Conservation (phyloP, 2,329 filamentous ascomycete species). For the Fusarium sterilihyphosum region DNA sequence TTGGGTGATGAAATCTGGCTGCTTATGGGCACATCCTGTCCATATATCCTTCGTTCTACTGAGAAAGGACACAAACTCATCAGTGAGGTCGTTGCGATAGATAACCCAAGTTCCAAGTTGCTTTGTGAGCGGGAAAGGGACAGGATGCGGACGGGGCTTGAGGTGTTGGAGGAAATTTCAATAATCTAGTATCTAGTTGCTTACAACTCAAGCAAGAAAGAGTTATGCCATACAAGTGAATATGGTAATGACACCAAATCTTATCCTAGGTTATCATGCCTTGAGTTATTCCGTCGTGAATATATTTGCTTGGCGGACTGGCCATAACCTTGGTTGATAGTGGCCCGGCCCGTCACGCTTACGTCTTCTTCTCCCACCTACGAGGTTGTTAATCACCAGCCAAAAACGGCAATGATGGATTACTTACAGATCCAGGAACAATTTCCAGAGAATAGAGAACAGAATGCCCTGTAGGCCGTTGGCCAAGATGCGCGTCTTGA, state of each 20-base stretch:
- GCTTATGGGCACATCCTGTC: background rate
- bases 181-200: background rate
- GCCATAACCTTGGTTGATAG: too few species aligned
- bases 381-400: accelerated
- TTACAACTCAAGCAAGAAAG: background rate
- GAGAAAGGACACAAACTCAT: background rate
- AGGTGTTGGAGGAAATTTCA: background rate
- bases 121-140: background rate
- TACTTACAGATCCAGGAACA: slow-evolving; percentile 59
- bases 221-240: background rate
- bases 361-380: slow-evolving; percentile 17
- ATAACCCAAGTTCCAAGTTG: background rate
- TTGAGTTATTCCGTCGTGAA: background rate
- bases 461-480: slow-evolving; percentile 59
- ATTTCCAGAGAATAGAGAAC: slow-evolving; percentile 60
- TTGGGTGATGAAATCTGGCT: background rate
- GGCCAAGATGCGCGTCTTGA: slow-evolving; percentile 59
- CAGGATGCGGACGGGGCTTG: background rate
- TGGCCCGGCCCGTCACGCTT: background rate
- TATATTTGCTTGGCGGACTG: background rate
- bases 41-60: background rate
- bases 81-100: background rate
- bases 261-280: too few species aligned
- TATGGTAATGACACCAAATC: background rate
- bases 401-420: accelerated